phyloP scores from a whole-genome alignment of 2,329 filamentous ascomycete species.

The Ciborinia camelliae region DNA sequence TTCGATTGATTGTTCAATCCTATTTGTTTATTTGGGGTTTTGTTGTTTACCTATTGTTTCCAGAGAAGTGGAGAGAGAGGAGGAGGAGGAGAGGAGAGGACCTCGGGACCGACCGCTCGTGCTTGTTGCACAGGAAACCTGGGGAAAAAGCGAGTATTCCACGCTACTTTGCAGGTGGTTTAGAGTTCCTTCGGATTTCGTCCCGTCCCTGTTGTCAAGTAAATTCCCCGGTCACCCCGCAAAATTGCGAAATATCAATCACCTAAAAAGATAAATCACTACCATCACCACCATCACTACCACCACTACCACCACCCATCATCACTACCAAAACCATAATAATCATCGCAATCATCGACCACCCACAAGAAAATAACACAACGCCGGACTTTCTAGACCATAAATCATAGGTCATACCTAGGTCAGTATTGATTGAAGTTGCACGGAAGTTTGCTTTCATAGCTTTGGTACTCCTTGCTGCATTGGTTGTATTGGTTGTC shows the following conservation, averaged over 20 bases:
- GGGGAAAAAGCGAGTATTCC: slow-evolving; percentile 1
- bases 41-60: no score
- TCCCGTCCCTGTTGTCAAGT: not conserved
- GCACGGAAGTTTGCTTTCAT: not conserved
- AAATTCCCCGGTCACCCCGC: not conserved
- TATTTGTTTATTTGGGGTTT: not conserved
- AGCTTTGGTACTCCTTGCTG: no score
- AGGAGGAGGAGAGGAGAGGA: not conserved
- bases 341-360: no score
- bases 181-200: not conserved
- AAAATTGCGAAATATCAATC: not conserved
- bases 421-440: not conserved
- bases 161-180: not conserved
- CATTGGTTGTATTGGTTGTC: not conserved
- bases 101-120: no score
- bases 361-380: no score
- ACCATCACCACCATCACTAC: not conserved
- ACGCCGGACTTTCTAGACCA: not conserved
- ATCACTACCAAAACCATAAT: no score
- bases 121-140: not conserved
- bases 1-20: not conserved
- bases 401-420: no score
- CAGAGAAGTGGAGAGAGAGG: no score
- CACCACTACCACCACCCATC: no score
- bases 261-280: not conserved